phyloP scores from a whole-genome alignment of 495 filamentous ascomycete species.

The Lophiotrema nucula region DNA sequence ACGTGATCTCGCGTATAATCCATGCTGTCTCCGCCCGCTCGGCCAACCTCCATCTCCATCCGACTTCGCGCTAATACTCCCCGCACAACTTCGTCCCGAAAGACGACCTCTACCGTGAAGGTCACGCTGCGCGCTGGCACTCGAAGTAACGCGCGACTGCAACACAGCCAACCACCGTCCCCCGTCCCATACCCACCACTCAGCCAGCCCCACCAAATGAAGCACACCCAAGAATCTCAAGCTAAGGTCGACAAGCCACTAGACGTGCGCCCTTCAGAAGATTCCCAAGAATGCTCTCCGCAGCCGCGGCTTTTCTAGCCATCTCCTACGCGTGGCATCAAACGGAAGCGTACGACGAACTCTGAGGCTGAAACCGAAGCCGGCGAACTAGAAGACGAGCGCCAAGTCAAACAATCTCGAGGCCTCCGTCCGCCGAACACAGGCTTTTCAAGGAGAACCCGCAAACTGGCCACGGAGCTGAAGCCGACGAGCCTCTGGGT shows the following conservation, averaged over 20 bases:
- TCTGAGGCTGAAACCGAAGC: constrained; percentile 9
- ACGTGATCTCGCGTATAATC: too few relatives aligned
- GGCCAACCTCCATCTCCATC: too few relatives aligned
- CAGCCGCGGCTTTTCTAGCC: background rate
- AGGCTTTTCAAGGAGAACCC: constrained; percentile 1
- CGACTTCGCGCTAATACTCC: too few relatives aligned
- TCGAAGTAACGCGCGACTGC: constrained; percentile 2
- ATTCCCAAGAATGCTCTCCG: background rate
- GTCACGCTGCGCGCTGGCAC: background rate
- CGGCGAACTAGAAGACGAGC: constrained; percentile 1
- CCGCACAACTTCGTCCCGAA: background rate
- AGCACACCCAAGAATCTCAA: background rate
- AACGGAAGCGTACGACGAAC: constrained; percentile 4
- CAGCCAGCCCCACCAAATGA: constrained; percentile 1
- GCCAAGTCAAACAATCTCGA: background rate
- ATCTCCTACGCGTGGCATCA: background rate
- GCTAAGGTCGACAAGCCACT: constrained; percentile 1
- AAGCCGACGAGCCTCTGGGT: too few relatives aligned
- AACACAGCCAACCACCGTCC: background rate
- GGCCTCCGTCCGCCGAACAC: background rate
- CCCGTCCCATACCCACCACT: background rate
- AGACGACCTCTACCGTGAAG: background rate
- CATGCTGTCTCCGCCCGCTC: too few relatives aligned
- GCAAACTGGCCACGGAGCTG: too few relatives aligned
- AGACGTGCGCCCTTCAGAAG: background rate